phyloP scores from a whole-genome alignment of 176 grass and related monocot genomes.

The Coix lacrymajobi region DNA sequence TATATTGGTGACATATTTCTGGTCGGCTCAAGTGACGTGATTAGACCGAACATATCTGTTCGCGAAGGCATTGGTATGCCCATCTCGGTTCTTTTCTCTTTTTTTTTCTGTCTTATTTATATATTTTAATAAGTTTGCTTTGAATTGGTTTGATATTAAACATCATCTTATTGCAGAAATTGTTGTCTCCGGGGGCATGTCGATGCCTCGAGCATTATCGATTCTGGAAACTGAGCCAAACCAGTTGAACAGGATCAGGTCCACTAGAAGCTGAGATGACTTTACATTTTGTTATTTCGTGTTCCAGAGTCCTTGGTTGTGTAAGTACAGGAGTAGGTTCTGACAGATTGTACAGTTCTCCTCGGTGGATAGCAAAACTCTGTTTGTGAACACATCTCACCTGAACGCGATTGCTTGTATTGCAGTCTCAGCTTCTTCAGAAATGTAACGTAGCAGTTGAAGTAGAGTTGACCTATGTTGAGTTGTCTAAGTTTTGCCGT shows the following conservation, averaged over 20 bases:
- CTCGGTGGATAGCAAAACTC: background rate
- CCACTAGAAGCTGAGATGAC: constrained; percentile 42
- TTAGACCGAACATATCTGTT: constrained; percentile 64
- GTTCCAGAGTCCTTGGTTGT: background rate
- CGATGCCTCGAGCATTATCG: constrained; percentile 54
- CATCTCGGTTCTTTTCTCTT: background rate
- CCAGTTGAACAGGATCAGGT: constrained; percentile 36
- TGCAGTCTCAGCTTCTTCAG: background rate
- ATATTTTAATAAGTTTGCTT: background rate
- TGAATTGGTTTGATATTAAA: background rate
- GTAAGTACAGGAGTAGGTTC: constrained; percentile 25
- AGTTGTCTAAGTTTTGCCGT: background rate
- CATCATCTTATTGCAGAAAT: constrained; percentile 35
- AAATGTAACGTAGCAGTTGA: background rate
- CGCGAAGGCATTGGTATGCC: constrained; percentile 66
- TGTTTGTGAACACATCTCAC: background rate
- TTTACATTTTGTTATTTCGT: background rate
- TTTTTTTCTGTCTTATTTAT: background rate
- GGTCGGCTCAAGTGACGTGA: constrained; percentile 57
- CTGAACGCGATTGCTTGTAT: background rate
- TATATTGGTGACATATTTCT: constrained; percentile 73
- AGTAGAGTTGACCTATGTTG: background rate
- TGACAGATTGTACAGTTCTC: constrained; percentile 31
- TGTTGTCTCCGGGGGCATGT: constrained; percentile 63
- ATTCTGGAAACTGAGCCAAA: constrained; percentile 36